These are phyloP conservation scores for Acacia acuminata DNA, from an alignment of 306 rosid genomes.

Conservation along the genomic window DNA sequence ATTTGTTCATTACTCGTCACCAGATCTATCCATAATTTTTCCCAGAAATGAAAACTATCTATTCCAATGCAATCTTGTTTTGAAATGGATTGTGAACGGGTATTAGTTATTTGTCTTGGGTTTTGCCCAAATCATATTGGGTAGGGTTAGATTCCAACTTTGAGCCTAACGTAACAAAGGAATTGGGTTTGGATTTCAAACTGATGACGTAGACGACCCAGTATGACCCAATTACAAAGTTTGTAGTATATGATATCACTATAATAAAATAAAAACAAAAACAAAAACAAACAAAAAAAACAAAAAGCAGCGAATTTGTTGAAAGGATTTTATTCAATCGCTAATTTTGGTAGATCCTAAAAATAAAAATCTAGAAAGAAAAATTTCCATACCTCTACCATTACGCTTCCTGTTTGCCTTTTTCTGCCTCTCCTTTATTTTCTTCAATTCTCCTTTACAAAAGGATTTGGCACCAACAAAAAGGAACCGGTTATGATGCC, in stretches of 20 bases:
- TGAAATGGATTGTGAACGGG: not conserved
- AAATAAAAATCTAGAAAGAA: not conserved
- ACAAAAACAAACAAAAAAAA: too few species aligned
- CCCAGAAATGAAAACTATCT: not conserved
- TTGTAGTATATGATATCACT: too few species aligned
- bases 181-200: not conserved
- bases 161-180: not conserved
- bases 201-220: not conserved
- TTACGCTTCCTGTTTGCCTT: not conserved
- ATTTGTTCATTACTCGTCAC: not conserved
- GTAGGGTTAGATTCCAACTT: not conserved
- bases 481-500: too few species aligned
- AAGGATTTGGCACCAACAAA: not conserved
- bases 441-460: not conserved
- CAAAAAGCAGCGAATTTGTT: too few species aligned
- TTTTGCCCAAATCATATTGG: not conserved
- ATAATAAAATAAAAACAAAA: too few species aligned
- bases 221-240: not conserved
- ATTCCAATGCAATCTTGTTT: not conserved
- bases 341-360: not conserved
- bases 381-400: not conserved
- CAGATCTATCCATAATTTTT: not conserved
- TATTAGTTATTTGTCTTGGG: not conserved
- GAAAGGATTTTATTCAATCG: too few species aligned
- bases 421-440: not conserved